These are phyloP conservation scores for Xylariales sp. DNA, from an alignment of 2,329 filamentous ascomycete genomes.

Conservation along the genomic window DNA sequence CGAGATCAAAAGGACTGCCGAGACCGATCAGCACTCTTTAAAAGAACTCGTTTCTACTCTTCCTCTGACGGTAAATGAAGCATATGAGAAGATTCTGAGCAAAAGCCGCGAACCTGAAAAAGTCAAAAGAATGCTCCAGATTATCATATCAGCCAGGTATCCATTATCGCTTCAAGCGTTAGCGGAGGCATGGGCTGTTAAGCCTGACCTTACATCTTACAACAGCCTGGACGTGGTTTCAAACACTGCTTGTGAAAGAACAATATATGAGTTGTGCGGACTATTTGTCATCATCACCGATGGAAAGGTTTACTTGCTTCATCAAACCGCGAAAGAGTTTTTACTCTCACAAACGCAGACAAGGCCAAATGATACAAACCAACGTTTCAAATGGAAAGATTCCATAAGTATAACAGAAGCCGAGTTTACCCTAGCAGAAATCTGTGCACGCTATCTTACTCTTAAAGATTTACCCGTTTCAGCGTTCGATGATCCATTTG, in stretches of 20 bases:
- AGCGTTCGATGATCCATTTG: too few relatives aligned
- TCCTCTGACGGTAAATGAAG: slow-evolving; percentile 21
- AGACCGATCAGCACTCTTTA: slow-evolving; percentile 7
- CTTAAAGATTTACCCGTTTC: too few relatives aligned
- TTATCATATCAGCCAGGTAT: slow-evolving; percentile 25
- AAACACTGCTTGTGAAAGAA: too few relatives aligned
- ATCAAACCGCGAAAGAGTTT: slow-evolving; percentile 14
- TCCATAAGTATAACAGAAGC: slow-evolving; percentile 8
- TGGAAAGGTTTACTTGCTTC: slow-evolving; percentile 9
- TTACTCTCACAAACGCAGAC: too few relatives aligned
- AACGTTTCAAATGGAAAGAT: slow-evolving; percentile 12
- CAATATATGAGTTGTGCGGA: slow-evolving; percentile 10
- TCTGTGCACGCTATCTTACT: slow-evolving; percentile 9
- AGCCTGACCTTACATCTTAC: slow-evolving; percentile 24
- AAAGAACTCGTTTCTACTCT: slow-evolving; percentile 11
- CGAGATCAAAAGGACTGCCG: slow-evolving; percentile 10
- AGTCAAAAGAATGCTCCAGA: slow-evolving; percentile 26
- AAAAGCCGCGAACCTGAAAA: slow-evolving; percentile 18
- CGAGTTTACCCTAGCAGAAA: slow-evolving; percentile 8
- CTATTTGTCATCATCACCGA: slow-evolving; percentile 11
- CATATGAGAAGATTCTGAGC: slow-evolving; percentile 30
- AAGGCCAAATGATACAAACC: too few relatives aligned
- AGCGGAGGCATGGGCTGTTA: slow-evolving; percentile 20
- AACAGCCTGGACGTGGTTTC: too few relatives aligned
- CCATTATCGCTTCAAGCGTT: slow-evolving; percentile 29